Base-by-base conservation (phyloP, 2,329 filamentous ascomycete genomes). In the Stachybotrys elegans region DNA sequence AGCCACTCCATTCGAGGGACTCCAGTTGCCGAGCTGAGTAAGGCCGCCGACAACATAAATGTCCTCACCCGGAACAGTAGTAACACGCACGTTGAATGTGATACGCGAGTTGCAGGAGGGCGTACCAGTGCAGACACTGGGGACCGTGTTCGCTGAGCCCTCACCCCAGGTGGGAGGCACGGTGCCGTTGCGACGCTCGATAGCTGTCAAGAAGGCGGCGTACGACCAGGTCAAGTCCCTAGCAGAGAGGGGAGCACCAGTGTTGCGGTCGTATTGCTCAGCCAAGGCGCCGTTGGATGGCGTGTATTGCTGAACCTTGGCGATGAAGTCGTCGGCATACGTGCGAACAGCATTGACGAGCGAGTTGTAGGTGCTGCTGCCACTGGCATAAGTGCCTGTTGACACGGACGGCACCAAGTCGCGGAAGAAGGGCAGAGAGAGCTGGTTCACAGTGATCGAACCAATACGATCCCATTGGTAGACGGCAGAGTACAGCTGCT, bases 401-500 rank as follows among this genome's bases (percentile, higher is more conserved):
- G 74, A 17, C 12, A 20, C 62, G 11, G 77, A 71, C 13, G 80
- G 69, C 46, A 75, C 71, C n/a, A 86, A 66, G 50, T 80, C 79
- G 48, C 69, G 59, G 75, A 88, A 90, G 68, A 90, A 89, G n/a
- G 74, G 55, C 9, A 87, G 70, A 0, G 83, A 87, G 3, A 72
- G 72, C 0, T 70, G 65, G 14, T 78, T 83, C 40, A 89, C 73
- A 0, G 71, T 74, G 52, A 92, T 71, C 2, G 70, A 79, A 1
- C 78, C 79, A 22, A 71, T 61, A 20, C 68, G 65, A 44, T 83
- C 70, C 83, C 84, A 90, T 42, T 83, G 79, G 52, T 83, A 82
- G 0, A 88, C 57, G 0, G 86, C 84, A 52, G 85, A 80, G 58
- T 88, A 91, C 2, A 92, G 73, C 56, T 86, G 82, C 63, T 91